Evolutionary conservation across 2,329 filamentous ascomycete species (phyloP).

Genomic region (Tympanopsis confertula): DNA sequence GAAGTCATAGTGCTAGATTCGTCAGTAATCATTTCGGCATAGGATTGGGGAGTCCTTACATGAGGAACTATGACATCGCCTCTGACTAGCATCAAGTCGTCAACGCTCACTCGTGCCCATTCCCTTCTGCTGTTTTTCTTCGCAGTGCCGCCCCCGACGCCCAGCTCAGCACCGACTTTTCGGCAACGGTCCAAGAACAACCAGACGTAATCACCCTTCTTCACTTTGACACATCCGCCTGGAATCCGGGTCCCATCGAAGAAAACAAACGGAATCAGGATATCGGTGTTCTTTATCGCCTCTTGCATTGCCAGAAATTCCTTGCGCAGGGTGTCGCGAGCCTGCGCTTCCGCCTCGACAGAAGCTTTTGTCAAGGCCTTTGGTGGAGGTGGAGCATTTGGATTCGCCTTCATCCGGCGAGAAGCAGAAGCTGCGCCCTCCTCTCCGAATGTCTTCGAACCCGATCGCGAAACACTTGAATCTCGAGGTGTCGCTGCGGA

Average conservation of each 20-base stretch:
- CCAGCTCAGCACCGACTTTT: slow-evolving; percentile 76
- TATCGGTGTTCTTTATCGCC: slow-evolving; percentile 76
- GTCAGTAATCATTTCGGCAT: slow-evolving; percentile 5
- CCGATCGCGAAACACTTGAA: slow-evolving; percentile 22
- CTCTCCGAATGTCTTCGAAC: slow-evolving; percentile 12
- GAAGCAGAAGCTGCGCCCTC: slow-evolving; percentile 1
- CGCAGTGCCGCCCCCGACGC: slow-evolving; percentile 46
- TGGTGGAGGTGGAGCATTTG: slow-evolving; percentile 53
- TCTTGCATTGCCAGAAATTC: slow-evolving; percentile 79
- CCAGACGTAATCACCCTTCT: slow-evolving; percentile 90
- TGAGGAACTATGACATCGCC: slow-evolving; percentile 88
- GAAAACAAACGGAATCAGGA: slow-evolving; percentile 88
- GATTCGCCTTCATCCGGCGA: slow-evolving; percentile 15
- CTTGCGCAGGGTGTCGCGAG: slow-evolving; percentile 62
- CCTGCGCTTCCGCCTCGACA: slow-evolving; percentile 70
- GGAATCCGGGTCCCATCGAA: slow-evolving; percentile 89
- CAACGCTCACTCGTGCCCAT: slow-evolving; percentile 88
- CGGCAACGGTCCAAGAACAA: slow-evolving; percentile 82
- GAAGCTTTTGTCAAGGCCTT: slow-evolving; percentile 52
- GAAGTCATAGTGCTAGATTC: slow-evolving; percentile 78
- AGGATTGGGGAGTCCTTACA: slow-evolving; percentile 40
- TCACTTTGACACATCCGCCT: slow-evolving; percentile 72
- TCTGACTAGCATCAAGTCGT: slow-evolving; percentile 86
- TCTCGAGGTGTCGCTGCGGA: slow-evolving; percentile 19
- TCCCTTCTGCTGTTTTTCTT: slow-evolving; percentile 60